These are phyloP conservation scores for Samsoniella hepiali DNA, from an alignment of 2,329 filamentous ascomycete genomes.

Conservation along the genomic window DNA sequence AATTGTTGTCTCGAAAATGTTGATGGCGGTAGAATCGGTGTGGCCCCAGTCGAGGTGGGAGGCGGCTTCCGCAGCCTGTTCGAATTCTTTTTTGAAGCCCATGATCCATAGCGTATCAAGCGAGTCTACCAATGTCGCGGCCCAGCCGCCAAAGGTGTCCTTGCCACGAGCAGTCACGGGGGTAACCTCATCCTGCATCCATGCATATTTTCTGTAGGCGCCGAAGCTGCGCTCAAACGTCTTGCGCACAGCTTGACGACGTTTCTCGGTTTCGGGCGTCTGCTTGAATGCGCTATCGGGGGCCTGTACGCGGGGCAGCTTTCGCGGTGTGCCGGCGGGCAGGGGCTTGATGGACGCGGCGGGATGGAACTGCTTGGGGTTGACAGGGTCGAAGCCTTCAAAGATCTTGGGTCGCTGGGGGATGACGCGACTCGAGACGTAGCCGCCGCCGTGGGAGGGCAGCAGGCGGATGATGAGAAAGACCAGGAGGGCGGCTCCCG, in stretches of 20 bases:
- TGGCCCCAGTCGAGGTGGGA: conserved; percentile 57
- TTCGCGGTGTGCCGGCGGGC: conserved; percentile 31
- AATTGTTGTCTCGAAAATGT: conserved; percentile 66
- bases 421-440: conserved; percentile 24
- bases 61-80: conserved; percentile 55
- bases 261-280: conserved; percentile 33
- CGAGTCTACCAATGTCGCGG: conserved; percentile 60
- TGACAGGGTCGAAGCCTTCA: conserved; percentile 16
- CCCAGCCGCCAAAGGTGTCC: conserved; percentile 62
- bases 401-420: conserved; percentile 13
- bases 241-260: conserved; percentile 43
- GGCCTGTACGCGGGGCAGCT: conserved; percentile 29
- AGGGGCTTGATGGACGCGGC: conserved; percentile 34
- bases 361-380: conserved; percentile 26
- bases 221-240: conserved; percentile 55
- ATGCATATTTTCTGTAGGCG: conserved; percentile 59
- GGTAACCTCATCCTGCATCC: conserved; percentile 60
- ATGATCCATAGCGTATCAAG: conserved; percentile 69
- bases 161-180: conserved; percentile 50
- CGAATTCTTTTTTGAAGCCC: conserved; percentile 61
- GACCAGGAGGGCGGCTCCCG: conserved; percentile 22
- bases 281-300: conserved; percentile 37
- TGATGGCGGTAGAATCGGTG: conserved; percentile 46
- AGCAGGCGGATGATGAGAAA: conserved; percentile 26
- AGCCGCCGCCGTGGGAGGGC: conserved; percentile 21